Percentiles rank a stretch among this genome's conserved stretches.
These are phyloP conservation scores for Suhomyces sp. DNA, from an alignment of 805 yeast species.

Conservation along the genomic window DNA sequence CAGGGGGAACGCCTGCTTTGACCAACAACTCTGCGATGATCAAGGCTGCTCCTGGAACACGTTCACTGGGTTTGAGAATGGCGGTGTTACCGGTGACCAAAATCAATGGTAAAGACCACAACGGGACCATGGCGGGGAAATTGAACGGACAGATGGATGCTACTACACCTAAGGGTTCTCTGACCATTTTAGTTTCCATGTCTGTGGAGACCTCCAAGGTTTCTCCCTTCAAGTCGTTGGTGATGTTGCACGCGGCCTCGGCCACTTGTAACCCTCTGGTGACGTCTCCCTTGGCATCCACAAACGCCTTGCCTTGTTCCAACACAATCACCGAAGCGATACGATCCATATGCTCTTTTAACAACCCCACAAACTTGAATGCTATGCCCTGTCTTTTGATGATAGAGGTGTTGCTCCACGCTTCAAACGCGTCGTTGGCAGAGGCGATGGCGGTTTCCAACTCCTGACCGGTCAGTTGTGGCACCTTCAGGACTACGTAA, in stretches of 20 bases:
- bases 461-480: constrained; percentile 68
- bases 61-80: constrained; percentile 60
- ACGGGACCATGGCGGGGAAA: constrained; percentile 82
- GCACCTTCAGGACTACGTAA: constrained; percentile 61
- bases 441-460: constrained; percentile 62
- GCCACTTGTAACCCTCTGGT: constrained; percentile 77
- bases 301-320: constrained; percentile 66
- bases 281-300: constrained; percentile 72
- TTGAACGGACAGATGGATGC: constrained; percentile 79
- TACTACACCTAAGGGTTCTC: constrained; percentile 73
- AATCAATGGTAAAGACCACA: constrained; percentile 62
- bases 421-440: constrained; percentile 59
- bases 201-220: constrained; percentile 66
- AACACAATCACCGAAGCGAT: constrained; percentile 54
- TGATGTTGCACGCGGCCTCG: constrained; percentile 66
- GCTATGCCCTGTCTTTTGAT: constrained; percentile 71
- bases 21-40: constrained; percentile 67
- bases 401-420: constrained; percentile 54
- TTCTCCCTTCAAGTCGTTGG: constrained; percentile 61
- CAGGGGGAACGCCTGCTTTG: constrained; percentile 74
- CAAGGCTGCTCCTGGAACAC: constrained; percentile 81
- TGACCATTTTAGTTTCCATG: constrained; percentile 75
- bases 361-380: constrained; percentile 63
- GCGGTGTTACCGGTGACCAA: constrained; percentile 72
- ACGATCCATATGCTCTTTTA: constrained; percentile 64